These are phyloP conservation scores for Beta macrorhiza DNA, from an alignment of 179 eudicot genomes.

Conservation along the genomic window DNA sequence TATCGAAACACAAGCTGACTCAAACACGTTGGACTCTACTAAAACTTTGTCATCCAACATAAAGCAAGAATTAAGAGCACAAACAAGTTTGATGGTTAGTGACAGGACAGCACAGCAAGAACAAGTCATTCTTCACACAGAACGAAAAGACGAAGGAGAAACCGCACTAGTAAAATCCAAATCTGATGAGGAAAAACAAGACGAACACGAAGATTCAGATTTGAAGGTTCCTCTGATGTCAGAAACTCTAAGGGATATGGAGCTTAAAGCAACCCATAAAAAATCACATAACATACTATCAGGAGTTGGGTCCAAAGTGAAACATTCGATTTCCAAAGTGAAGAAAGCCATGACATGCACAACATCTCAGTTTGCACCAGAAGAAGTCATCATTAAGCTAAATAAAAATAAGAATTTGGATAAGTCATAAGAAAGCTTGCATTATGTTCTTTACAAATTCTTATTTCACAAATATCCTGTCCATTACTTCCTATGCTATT, in stretches of 20 bases:
- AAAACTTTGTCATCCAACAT: slow-evolving; percentile 25
- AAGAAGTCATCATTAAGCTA: slow-evolving; percentile 47
- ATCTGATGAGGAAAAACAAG: slow-evolving; percentile 36
- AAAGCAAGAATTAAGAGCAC: slow-evolving; percentile 1
- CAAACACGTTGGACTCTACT: slow-evolving; percentile 21
- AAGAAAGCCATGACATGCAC: slow-evolving; percentile 71
- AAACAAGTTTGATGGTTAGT: too few relatives aligned
- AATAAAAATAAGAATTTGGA: slow-evolving; percentile 20
- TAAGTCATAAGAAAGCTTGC: neutral
- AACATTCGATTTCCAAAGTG: slow-evolving; percentile 73
- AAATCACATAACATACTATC: slow-evolving; percentile 61
- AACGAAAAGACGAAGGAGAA: slow-evolving; percentile 23
- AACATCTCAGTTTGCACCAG: slow-evolving; percentile 41
- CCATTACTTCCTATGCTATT: too few relatives aligned
- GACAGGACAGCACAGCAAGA: too few relatives aligned
- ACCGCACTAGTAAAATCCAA: slow-evolving; percentile 18
- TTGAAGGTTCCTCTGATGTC: slow-evolving; percentile 36
- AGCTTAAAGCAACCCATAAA: slow-evolving; percentile 47
- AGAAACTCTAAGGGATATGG: slow-evolving; percentile 38
- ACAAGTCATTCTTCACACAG: neutral
- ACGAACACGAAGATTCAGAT: slow-evolving; percentile 29
- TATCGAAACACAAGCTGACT: slow-evolving; percentile 11
- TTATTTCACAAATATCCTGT: too few relatives aligned
- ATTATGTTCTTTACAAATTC: too few relatives aligned
- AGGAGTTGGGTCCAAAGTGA: slow-evolving; percentile 74